A percentile compares a stretch with the other conserved stretches of the same genome.
Conservation (phyloP, 495 filamentous ascomycete species). For the Aspergillus egyptiacus region DNA sequence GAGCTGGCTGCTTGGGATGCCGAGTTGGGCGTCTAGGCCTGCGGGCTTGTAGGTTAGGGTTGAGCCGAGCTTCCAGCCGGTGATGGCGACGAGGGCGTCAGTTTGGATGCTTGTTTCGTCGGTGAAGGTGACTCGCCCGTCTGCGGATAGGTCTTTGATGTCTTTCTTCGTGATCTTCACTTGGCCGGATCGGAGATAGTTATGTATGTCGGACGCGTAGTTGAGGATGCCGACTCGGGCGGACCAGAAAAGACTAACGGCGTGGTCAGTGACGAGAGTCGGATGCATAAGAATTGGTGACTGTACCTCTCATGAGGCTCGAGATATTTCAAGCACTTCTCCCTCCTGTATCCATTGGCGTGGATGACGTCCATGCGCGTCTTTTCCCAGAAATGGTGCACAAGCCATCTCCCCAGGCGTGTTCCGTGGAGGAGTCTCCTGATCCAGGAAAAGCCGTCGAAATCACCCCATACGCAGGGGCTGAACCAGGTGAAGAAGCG, state of each 20-base stretch:
- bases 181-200: constrained; percentile 50
- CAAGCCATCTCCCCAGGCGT: constrained; percentile 56
- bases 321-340: not conserved
- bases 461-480: constrained; percentile 53
- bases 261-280: constrained; percentile 54
- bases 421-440: constrained; percentile 59
- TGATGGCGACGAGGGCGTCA: not conserved
- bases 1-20: not conserved
- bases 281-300: no score
- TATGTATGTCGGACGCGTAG: constrained; percentile 58
- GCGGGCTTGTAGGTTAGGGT: not conserved
- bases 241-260: constrained; percentile 50
- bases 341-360: constrained; percentile 42
- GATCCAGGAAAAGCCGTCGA: constrained; percentile 41
- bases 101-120: not conserved
- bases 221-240: constrained; percentile 59
- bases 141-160: constrained; percentile 23
- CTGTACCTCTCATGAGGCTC: constrained; percentile 5
- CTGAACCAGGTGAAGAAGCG: constrained; percentile 57
- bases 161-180: constrained; percentile 59
- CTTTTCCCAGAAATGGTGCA: constrained; percentile 59
- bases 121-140: not conserved
- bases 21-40: not conserved
- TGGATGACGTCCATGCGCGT: constrained; percentile 52
- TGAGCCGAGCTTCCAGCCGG: not conserved